Percentiles rank a stretch among this genome's conserved stretches.
These are phyloP conservation scores for Hypoxylon sp. DNA, from an alignment of 2,329 filamentous ascomycete genomes.

Conservation along the genomic window DNA sequence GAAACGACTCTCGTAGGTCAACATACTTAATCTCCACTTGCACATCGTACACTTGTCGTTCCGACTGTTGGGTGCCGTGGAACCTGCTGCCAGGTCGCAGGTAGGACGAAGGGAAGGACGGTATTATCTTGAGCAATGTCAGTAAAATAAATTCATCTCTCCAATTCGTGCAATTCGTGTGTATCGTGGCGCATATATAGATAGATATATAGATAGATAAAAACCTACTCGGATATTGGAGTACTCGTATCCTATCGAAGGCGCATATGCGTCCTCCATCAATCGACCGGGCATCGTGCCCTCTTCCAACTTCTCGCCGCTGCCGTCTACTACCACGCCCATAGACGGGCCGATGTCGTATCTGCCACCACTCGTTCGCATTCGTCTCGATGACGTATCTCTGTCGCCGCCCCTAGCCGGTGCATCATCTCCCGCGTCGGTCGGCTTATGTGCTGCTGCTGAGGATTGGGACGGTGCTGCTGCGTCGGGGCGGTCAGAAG, in stretches of 20 bases:
- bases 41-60: slow-evolving; percentile 92
- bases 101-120: slow-evolving; percentile 84
- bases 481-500: slow-evolving; percentile 34
- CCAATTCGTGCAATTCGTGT: too few species aligned
- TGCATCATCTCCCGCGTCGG: slow-evolving; percentile 36
- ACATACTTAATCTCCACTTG: slow-evolving; percentile 98
- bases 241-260: slow-evolving; percentile 62
- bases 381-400: slow-evolving; percentile 14
- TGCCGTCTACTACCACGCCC: too few species aligned
- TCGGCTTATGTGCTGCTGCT: slow-evolving; percentile 34
- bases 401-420: slow-evolving; percentile 21
- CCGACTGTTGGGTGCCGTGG: slow-evolving; percentile 89
- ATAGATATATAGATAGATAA: too few species aligned
- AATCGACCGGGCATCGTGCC: slow-evolving; percentile 22
- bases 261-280: slow-evolving; percentile 37
- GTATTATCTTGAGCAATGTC: slow-evolving; percentile 65
- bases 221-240: slow-evolving; percentile 63
- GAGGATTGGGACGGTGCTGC: slow-evolving; percentile 30
- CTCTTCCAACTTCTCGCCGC: slow-evolving; percentile 38
- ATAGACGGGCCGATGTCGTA: slow-evolving; percentile 32
- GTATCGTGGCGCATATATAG: too few species aligned
- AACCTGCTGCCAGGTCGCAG: slow-evolving; percentile 89
- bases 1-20: slow-evolving; percentile 90
- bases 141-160: not conserved
- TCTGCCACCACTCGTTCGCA: slow-evolving; percentile 11